Percentiles rank a stretch among this genome's conserved stretches.
phyloP scores from a whole-genome alignment of 1,284 basidiomycete genomes.

The Pascua guehoae region DNA sequence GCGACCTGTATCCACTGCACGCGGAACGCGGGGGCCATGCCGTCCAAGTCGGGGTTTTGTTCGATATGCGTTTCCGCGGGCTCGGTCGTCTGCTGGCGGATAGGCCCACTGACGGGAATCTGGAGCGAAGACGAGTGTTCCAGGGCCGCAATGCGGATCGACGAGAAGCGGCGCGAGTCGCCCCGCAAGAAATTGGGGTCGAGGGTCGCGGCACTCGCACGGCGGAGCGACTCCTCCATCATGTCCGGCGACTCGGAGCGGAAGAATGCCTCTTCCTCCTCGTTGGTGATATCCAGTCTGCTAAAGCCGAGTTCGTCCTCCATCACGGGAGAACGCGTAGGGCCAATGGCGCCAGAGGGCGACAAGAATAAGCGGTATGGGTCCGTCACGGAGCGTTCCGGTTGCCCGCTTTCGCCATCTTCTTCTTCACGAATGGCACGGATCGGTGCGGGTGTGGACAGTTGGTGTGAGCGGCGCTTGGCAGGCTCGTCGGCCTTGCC shows the following conservation, averaged over 20 bases:
- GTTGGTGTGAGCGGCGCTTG: background rate
- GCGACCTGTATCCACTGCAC: conserved; percentile 78
- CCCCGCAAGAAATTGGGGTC: conserved; percentile 32
- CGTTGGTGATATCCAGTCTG: conserved; percentile 1
- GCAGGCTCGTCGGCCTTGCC: background rate
- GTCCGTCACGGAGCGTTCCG: conserved; percentile 14
- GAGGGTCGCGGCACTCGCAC: conserved; percentile 23
- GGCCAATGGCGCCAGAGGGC: too few relatives aligned
- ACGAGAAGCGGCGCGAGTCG: conserved; percentile 9
- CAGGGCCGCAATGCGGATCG: background rate
- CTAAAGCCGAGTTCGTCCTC: conserved; percentile 23
- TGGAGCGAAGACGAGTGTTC: conserved; percentile 15
- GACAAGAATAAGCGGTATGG: conserved; percentile 4
- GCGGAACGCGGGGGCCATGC: conserved; percentile 71
- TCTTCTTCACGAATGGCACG: conserved; percentile 29
- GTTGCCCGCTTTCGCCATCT: conserved; percentile 11
- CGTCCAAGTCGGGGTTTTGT: background rate
- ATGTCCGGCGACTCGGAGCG: conserved; percentile 21
- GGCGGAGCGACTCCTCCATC: conserved; percentile 14
- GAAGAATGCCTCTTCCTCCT: conserved; percentile 6
- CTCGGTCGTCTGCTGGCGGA: too few relatives aligned
- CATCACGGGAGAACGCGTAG: too few relatives aligned
- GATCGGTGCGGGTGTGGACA: conserved; percentile 21
- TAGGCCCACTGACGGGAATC: conserved; percentile 2
- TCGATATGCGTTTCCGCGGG: too few relatives aligned